These are phyloP conservation scores for Cyclanthera cordifolia DNA, from an alignment of 306 rosid species.

Conservation along the genomic window DNA sequence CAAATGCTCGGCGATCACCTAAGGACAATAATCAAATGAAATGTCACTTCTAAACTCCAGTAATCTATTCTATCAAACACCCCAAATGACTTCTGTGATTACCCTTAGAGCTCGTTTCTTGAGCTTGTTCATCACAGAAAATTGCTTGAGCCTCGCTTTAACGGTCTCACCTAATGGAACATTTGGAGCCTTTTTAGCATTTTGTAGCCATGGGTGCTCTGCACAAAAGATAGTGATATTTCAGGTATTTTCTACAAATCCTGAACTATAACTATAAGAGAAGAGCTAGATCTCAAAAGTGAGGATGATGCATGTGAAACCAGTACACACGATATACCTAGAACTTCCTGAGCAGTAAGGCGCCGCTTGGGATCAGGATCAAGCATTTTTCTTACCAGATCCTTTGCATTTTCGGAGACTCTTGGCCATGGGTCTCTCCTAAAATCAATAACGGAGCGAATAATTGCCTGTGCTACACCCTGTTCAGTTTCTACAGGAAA, in stretches of 20 bases:
- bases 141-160: conserved; percentile 51
- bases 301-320: neutral
- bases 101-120: conserved; percentile 52
- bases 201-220: conserved; percentile 50
- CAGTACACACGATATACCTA: conserved; percentile 23
- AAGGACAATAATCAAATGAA: conserved; percentile 5
- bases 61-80: neutral
- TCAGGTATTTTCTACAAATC: neutral
- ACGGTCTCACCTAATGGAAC: conserved; percentile 52
- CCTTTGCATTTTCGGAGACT: conserved; percentile 40
- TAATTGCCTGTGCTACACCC: conserved; percentile 49
- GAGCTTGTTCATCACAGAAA: conserved; percentile 53
- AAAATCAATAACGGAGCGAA: conserved; percentile 37
- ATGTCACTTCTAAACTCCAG: neutral
- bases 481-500: conserved; percentile 42
- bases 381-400: conserved; percentile 41
- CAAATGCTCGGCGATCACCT: conserved; percentile 55
- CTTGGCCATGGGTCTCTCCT: conserved; percentile 51
- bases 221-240: conserved; percentile 7
- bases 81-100: conserved; percentile 1
- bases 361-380: conserved; percentile 34
- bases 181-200: conserved; percentile 56
- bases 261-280: neutral
- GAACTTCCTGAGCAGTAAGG: conserved; percentile 39
- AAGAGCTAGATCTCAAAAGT: neutral